These are phyloP conservation scores for Tricholoma saponaceum DNA, from an alignment of 768 basidiomycete species.

Conservation along the genomic window DNA sequence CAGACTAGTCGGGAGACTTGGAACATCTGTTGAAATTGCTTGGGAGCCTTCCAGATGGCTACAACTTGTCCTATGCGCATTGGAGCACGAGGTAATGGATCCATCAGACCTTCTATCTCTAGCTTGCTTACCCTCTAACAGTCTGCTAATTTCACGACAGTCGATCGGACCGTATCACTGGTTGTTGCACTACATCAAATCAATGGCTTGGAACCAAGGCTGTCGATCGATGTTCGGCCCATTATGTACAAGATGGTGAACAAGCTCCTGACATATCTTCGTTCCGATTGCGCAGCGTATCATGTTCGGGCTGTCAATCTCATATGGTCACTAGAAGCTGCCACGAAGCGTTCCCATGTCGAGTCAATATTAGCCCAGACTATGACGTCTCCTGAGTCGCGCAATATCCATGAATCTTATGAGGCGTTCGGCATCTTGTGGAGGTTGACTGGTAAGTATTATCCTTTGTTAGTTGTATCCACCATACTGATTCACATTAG, in stretches of 20 bases:
- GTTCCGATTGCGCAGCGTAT: slow-evolving; percentile 59
- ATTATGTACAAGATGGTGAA: slow-evolving; percentile 59
- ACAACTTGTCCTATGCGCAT: slow-evolving; percentile 40
- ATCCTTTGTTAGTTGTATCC: not conserved
- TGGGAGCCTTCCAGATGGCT: slow-evolving; percentile 74
- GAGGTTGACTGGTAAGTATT: slow-evolving; percentile 71
- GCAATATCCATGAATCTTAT: slow-evolving; percentile 52
- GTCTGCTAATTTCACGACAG: slow-evolving; percentile 60
- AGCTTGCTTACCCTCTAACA: slow-evolving; percentile 21
- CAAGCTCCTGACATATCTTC: slow-evolving; percentile 73
- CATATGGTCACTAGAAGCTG: slow-evolving; percentile 74
- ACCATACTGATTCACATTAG: slow-evolving; percentile 31
- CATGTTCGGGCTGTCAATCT: slow-evolving; percentile 80
- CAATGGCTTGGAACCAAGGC: slow-evolving; percentile 43
- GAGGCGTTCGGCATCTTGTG: slow-evolving; percentile 93
- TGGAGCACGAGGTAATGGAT: slow-evolving; percentile 52
- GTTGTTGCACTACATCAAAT: slow-evolving; percentile 53
- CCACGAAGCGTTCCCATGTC: slow-evolving; percentile 54
- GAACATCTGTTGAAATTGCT: slow-evolving; percentile 31
- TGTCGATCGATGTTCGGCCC: slow-evolving; percentile 51
- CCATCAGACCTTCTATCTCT: slow-evolving; percentile 6
- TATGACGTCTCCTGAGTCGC: slow-evolving; percentile 53
- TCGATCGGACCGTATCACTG: slow-evolving; percentile 60
- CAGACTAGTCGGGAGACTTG: slow-evolving; percentile 43
- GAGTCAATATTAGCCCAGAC: slow-evolving; percentile 77